phyloP scores from a whole-genome alignment of 140 eudicot species.

The Stevia rebaudiana region DNA sequence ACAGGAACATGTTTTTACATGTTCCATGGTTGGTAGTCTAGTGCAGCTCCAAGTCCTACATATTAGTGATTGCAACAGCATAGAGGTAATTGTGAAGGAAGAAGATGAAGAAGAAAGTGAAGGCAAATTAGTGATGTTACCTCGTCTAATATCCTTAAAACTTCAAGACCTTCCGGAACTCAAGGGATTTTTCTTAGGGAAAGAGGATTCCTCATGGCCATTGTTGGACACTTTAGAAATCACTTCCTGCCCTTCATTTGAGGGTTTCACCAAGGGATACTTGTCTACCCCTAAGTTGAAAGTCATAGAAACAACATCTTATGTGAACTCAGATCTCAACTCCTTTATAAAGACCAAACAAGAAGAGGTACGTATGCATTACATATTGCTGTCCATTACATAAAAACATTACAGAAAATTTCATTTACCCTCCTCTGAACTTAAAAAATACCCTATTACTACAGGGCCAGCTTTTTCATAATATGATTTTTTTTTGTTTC shows the following conservation, averaged over 20 bases:
- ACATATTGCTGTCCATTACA: no score
- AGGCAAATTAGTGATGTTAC: neutral
- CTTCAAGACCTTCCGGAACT: rapidly evolving
- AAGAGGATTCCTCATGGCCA: neutral
- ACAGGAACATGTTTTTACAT: neutral
- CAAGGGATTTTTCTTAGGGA: neutral
- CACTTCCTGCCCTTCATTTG: neutral
- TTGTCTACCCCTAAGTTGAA: neutral
- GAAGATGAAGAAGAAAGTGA: neutral
- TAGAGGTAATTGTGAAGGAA: constrained; percentile 8
- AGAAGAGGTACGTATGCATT: neutral
- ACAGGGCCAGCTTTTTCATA: no score
- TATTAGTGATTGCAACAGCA: rapidly evolving
- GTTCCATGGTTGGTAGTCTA: constrained; percentile 9
- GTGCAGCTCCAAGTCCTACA: neutral
- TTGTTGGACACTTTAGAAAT: neutral
- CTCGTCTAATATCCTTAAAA: neutral
- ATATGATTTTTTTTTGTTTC: no score
- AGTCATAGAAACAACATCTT: neutral
- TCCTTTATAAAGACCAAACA: neutral
- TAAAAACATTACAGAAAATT: no score
- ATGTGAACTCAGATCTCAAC: neutral
- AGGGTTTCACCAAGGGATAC: neutral
- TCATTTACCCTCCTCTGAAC: no score
- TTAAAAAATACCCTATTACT: no score